Base-by-base conservation (phyloP, 2,329 filamentous ascomycete species). In the Hypoxylon sp. region DNA sequence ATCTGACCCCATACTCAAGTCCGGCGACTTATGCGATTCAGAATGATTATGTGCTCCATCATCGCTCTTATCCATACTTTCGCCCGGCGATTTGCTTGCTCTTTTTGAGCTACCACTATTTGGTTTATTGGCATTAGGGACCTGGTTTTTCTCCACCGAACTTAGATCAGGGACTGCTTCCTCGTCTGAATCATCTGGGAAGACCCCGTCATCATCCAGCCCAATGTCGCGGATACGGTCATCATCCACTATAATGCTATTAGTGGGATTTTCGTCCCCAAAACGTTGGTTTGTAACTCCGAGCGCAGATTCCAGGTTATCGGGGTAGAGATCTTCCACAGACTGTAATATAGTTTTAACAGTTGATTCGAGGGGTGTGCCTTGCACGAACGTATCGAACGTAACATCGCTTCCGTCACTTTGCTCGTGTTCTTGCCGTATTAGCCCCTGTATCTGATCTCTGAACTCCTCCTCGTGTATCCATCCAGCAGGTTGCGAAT, bases 401-500 rank as follows among this genome's bases (percentile, higher is more conserved):
- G 82, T 84, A 11, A 87, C 69, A 9, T 83, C 77, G 5, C 78
- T 75, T 14, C 78, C 82, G 24, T 82, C 78, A 26, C 80, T 81
- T 39, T 85, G 83, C 4, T 80, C 80, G 66, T 83, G 86, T 77
- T 98, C 94, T 24, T 91, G 84, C 0, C 81, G 77, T 8, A 92
- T 87, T 24, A 97, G 83, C 26, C 86, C 81, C 31, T 83, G 80
- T 1, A 97, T 83, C 72, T 92, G 85, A 47, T 90, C 83, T 33
- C 88, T 84, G 75, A 91, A 95, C 75, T 97, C 94, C 51, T 93
- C 90, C 78, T 98, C 95, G 72, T 98, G 94, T 61, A 98, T 91
- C 95, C 96, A 99, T 0, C 90, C 91, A n/a, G 90, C 88, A n/a
- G 88, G 85, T 42, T 90, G 87, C 2, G 89, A 88, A 66, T 92